Evolutionary conservation across 495 filamentous ascomycete species (phyloP), one percentile per base, ranked within the genome.

Genomic region (Aspergillus steynii): DNA sequence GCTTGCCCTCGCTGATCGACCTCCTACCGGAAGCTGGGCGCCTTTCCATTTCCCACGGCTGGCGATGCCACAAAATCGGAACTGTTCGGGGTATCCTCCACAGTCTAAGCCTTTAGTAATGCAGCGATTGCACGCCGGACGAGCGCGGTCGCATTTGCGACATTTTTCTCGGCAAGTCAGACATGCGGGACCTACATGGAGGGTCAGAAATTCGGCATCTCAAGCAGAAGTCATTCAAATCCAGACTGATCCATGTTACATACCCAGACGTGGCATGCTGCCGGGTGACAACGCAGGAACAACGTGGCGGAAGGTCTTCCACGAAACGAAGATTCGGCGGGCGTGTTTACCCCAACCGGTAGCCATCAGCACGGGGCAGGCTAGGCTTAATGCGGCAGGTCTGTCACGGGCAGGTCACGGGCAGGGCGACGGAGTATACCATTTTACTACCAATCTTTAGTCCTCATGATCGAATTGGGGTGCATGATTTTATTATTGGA

Each of bases 81-180:
- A 78, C 28, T 76, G 75, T 26, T 78, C 75, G 1, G 75, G 75
- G 64, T 78, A 78, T 8, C 74, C 75, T 46, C 61, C 68, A 49
- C 75, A 78, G 58, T 56, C 65, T 50, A 71, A 29, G 5, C 71
- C 71, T 47, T 72, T 74, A 25, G 66, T 60, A 10, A 67, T 59
- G 47, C 71, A 74, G 37, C 71, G 66, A 26, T 66, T 58, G 55
- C 71, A 74, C 10, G 32, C 56, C 7, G 70, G 71, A 20, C 68
- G 65, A 27, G 53, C 61, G 10, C 70, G 70, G 53, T 74, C 70
- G 49, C 71, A 74, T 59, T 69, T 68, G 20, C 70, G 70, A 53
- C 68, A 74, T 60, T 74, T 74, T 56, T 72, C 66, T 59, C 70
- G 66, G 52, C 71, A 74, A 48, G 71, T 74, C 59, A 66, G 59